Conservation (phyloP, 352 stramenopile genomes). For the Pythium diclinum region DNA sequence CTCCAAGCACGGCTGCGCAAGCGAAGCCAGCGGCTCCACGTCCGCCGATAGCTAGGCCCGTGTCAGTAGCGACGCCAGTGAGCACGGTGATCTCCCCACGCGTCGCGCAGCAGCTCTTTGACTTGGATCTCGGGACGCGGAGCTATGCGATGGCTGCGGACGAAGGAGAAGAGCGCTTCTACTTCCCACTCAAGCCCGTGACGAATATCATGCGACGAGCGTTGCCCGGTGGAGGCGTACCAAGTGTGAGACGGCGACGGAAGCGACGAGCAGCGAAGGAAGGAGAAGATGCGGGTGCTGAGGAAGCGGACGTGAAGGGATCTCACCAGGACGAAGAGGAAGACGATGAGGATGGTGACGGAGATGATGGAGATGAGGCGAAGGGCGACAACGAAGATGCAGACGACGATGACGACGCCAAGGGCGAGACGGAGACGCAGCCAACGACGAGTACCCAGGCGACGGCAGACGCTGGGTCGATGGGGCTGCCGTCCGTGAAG, state of each 20-base stretch:
- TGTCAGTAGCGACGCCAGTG: background rate
- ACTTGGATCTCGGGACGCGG: constrained; percentile 56
- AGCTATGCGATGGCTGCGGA: constrained; percentile 34
- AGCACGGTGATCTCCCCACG: constrained; percentile 44
- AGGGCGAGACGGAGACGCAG: background rate
- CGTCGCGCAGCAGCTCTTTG: constrained; percentile 63
- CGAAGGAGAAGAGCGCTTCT: constrained; percentile 72
- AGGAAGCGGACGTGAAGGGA: constrained; percentile 11
- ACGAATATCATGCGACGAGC: constrained; percentile 69
- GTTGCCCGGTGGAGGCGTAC: constrained; percentile 27
- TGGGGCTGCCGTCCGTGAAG: constrained; percentile 35
- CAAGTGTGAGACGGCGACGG: constrained; percentile 5
- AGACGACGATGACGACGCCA: constrained; percentile 22
- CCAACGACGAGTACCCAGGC: background rate
- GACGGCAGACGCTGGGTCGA: background rate
- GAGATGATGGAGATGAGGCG: constrained; percentile 11
- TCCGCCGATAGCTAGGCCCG: background rate
- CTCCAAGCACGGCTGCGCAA: background rate
- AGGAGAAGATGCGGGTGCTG: background rate
- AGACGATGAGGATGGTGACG: constrained; percentile 15
- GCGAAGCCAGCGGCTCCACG: background rate
- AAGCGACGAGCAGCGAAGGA: constrained; percentile 10
- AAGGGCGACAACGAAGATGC: constrained; percentile 12
- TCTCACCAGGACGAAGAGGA: constrained; percentile 22
- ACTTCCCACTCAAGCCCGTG: constrained; percentile 66